These are phyloP conservation scores for Rhododendron vialii DNA, from an alignment of 148 eudicot species.

Conservation along the genomic window DNA sequence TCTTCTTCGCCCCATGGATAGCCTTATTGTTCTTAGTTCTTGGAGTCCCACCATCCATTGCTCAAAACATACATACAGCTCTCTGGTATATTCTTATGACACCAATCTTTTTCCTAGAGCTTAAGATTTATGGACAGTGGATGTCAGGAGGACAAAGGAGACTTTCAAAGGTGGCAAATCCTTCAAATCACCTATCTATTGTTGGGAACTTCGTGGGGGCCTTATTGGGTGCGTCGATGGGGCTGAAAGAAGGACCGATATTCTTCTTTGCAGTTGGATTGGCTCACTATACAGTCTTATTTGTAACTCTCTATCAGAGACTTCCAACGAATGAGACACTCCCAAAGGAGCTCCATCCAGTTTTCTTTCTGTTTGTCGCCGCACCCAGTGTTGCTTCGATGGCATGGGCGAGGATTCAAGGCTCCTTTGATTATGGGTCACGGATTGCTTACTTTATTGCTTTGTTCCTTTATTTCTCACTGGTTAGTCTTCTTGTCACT, in stretches of 20 bases:
- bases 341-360: slow-evolving; percentile 95
- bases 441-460: slow-evolving; percentile 76
- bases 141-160: slow-evolving; percentile 91
- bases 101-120: slow-evolving; percentile 65
- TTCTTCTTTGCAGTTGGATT: slow-evolving; percentile 90
- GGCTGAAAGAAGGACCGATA: slow-evolving; percentile 82
- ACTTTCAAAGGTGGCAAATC: slow-evolving; percentile 90
- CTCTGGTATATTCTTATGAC: slow-evolving; percentile 84
- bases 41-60: slow-evolving; percentile 58
- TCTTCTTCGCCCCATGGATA: slow-evolving; percentile 94
- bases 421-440: slow-evolving; percentile 65
- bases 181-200: slow-evolving; percentile 68
- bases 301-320: slow-evolving; percentile 89
- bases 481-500: slow-evolving; percentile 46
- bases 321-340: slow-evolving; percentile 89
- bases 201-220: slow-evolving; percentile 95
- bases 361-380: slow-evolving; percentile 87
- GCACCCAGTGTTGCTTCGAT: slow-evolving; percentile 88
- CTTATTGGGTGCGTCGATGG: slow-evolving; percentile 78
- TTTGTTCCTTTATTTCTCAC: slow-evolving; percentile 78
- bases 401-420: slow-evolving; percentile 89
- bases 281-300: slow-evolving; percentile 81
- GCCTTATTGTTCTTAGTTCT: slow-evolving; percentile 57
- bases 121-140: slow-evolving; percentile 97
- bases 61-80: slow-evolving; percentile 31